Base-by-base conservation (phyloP, 2,329 filamentous ascomycete species). In the Colletotrichum agaves region DNA sequence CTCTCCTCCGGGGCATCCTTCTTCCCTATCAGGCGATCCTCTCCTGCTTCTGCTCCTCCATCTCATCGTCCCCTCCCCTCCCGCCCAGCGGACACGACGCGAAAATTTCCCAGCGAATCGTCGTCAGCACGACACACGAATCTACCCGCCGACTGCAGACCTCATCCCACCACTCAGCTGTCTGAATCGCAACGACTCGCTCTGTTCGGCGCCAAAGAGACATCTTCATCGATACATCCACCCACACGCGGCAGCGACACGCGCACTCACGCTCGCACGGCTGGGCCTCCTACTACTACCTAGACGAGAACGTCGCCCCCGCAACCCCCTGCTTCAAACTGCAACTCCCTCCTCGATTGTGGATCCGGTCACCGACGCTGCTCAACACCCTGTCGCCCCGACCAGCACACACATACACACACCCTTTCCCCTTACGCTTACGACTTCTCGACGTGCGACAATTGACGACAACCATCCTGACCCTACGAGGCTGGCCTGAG, bases 301-400 rank as follows among this genome's bases (percentile, higher is more conserved):
- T 41, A 64, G 53, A 58, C 52, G 57, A 62, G 57, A 64, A 64
- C 64, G 53, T 52, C 52, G 52, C 52, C 64, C 64, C 64, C 64
- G 57, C 47, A 61, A 46, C 47, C 63, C 67, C 63, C 67, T 57
- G 63, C 67, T 67, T 44, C 63, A 61, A 63, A 52, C 63, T 67
- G 67, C 67, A 59, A 62, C 67, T 63, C 58, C 67, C 67, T 63
- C 58, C 67, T 69, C 46, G 64, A 63, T 59, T 69, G 63, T 61
- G 67, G 67, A 43, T 63, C 67, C 53, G 58, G 43, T 63, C 67
- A 41, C 46, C 52, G 67, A 56, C 43, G 15, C 53, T 53, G 47
- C 60, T 65, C 47, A 65, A 55, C 55, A 67, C 31, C 52, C 59
- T 31, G 67, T 67, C 63, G 63, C 44, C 43, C 58, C 41, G 23